Evolutionary conservation across 176 grass and related monocot genomes (phyloP).

Genomic region (Chrysopogon serrulatus): DNA sequence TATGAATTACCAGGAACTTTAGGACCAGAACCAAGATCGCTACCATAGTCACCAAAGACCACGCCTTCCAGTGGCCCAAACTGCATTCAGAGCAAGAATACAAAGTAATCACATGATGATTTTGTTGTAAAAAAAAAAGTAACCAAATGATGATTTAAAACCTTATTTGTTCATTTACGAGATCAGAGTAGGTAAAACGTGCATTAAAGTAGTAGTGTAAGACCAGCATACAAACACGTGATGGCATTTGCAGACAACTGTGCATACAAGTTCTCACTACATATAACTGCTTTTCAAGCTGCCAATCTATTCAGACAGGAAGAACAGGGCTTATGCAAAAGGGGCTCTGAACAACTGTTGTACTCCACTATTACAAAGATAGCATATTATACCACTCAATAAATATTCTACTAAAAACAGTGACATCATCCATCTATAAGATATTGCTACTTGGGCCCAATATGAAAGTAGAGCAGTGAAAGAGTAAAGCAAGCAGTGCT

Average conservation of each 20-base stretch:
- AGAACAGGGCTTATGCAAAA: not conserved
- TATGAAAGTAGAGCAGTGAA: not conserved
- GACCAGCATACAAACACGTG: not conserved
- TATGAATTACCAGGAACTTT: constrained; percentile 80
- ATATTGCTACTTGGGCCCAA: not conserved
- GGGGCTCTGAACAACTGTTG: not conserved
- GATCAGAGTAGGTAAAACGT: not conserved
- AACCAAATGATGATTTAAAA: constrained; percentile 20
- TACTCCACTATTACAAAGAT: not conserved
- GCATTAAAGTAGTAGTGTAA: constrained; percentile 2
- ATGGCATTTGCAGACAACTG: not conserved
- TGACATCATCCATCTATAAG: not conserved
- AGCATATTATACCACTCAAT: not conserved
- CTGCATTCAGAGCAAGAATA: constrained; percentile 33
- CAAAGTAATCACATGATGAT: constrained; percentile 8
- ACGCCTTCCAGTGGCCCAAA: constrained; percentile 84
- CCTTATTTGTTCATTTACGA: not conserved
- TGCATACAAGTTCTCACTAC: not conserved
- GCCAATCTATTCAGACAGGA: not conserved
- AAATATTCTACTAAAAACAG: not conserved
- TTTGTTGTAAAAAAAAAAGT: no score
- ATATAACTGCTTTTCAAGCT: not conserved
- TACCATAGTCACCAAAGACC: constrained; percentile 91
- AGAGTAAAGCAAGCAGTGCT: not conserved
- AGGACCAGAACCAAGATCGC: constrained; percentile 78